Conservation (phyloP, 2,329 filamentous ascomycete species). For the Thielaviopsis populi region DNA sequence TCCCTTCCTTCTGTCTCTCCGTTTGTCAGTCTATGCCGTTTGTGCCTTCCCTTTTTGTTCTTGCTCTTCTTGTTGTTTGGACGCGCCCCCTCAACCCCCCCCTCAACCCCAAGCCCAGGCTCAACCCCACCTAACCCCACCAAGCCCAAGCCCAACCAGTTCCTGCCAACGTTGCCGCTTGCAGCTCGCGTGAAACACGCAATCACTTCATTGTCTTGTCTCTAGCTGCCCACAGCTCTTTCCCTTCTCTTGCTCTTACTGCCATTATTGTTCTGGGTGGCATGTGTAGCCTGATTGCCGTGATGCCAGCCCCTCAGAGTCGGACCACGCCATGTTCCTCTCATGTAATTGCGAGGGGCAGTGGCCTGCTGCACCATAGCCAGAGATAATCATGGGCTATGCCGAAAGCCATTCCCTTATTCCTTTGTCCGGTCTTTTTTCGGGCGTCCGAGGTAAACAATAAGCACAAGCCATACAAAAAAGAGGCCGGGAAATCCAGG, state of each 20-base stretch:
- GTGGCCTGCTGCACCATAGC: neutral
- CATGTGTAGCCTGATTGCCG: neutral
- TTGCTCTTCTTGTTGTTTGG: neutral
- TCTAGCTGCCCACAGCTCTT: neutral
- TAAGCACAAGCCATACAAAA: neutral
- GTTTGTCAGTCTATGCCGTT: neutral
- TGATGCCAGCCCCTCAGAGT: neutral
- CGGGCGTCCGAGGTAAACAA: neutral
- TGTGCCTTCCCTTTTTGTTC: neutral
- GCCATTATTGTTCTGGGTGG: neutral
- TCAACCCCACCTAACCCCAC: neutral
- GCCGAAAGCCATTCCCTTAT: neutral
- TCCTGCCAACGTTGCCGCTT: neutral
- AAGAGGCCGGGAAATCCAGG: slow-evolving; percentile 4
- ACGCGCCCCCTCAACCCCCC: neutral
- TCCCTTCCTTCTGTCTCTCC: neutral
- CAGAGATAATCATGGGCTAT: neutral
- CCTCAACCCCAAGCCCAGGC: neutral
- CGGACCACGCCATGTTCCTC: neutral
- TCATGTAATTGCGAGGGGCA: neutral
- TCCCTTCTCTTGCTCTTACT: neutral
- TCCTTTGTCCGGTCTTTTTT: slow-evolving; percentile 1
- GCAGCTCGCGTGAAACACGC: neutral
- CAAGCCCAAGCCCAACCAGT: neutral
- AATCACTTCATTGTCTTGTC: neutral